Evolutionary conservation across 2,329 filamentous ascomycete genomes (phyloP).

Genomic region (Ambrosiella cleistominuta): DNA sequence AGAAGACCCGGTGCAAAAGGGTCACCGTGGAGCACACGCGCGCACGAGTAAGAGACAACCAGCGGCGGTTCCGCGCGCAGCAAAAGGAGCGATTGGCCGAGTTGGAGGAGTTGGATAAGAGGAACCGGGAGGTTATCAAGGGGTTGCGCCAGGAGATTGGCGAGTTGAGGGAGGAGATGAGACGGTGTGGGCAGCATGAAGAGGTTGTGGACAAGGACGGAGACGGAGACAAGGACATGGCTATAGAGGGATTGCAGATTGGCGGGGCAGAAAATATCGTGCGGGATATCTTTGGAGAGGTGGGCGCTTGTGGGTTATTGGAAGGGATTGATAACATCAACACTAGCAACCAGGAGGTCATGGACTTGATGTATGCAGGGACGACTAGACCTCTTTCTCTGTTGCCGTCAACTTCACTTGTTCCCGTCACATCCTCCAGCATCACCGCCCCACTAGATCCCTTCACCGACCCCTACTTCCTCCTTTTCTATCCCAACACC

Average conservation of each 20-base stretch:
- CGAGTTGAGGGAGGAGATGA: constrained; percentile 2
- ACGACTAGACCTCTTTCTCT: not conserved
- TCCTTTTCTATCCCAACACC: not conserved
- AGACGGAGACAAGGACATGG: no score
- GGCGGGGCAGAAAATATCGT: not conserved
- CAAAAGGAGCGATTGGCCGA: constrained; percentile 23
- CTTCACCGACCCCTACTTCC: not conserved
- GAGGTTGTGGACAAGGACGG: no score
- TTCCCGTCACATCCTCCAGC: not conserved
- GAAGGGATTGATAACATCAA: not conserved
- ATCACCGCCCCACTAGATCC: not conserved
- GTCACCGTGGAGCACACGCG: constrained; percentile 19
- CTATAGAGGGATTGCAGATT: not conserved
- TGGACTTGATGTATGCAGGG: no score
- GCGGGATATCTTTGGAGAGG: not conserved
- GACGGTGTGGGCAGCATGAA: constrained; percentile 3
- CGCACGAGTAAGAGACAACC: constrained; percentile 30
- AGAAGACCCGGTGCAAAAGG: constrained; percentile 9
- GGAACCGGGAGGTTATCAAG: constrained; percentile 5
- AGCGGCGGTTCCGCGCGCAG: constrained; percentile 31
- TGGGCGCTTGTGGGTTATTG: not conserved
- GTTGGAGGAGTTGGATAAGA: constrained; percentile 14
- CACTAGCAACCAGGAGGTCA: not conserved
- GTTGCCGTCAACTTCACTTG: not conserved
- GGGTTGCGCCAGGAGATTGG: constrained; percentile 1